Percentiles rank a stretch among this genome's conserved stretches.
Conservation (phyloP, 208 protist genomes). For the Trichomonas vaginalis region DNA sequence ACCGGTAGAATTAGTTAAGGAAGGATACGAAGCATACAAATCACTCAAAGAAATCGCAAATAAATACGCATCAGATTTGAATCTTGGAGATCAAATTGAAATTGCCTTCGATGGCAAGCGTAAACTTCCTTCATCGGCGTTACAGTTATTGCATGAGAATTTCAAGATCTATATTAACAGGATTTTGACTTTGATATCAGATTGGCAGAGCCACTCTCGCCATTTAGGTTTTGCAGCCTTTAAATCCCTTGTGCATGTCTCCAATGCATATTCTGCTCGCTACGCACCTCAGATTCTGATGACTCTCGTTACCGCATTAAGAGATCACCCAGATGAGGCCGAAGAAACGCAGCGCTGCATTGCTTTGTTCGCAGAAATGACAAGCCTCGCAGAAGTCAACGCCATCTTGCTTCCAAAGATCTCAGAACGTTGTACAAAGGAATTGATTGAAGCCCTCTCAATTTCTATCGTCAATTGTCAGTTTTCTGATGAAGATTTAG, state of each 20-base stretch:
- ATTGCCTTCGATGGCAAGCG: background rate
- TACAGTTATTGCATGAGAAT: background rate
- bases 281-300: background rate
- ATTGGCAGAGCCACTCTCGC: slow-evolving; percentile 14
- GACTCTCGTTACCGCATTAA: background rate
- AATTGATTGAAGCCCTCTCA: background rate
- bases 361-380: background rate
- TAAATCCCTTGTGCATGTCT: background rate
- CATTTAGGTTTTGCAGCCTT: background rate
- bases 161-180: background rate
- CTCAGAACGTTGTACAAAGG: background rate
- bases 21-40: background rate
- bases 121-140: background rate
- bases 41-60: background rate
- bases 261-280: background rate
- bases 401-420: background rate
- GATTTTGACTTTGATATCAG: background rate
- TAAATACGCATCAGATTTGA: background rate
- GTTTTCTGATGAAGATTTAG: background rate
- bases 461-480: background rate
- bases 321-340: background rate
- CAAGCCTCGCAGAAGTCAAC: background rate
- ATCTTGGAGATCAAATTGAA: background rate
- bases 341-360: background rate
- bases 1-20: background rate